Evolutionary conservation across 331 rosid species (phyloP), one percentile per base, ranked within the genome.

Genomic region (Pyrus hybrid): DNA sequence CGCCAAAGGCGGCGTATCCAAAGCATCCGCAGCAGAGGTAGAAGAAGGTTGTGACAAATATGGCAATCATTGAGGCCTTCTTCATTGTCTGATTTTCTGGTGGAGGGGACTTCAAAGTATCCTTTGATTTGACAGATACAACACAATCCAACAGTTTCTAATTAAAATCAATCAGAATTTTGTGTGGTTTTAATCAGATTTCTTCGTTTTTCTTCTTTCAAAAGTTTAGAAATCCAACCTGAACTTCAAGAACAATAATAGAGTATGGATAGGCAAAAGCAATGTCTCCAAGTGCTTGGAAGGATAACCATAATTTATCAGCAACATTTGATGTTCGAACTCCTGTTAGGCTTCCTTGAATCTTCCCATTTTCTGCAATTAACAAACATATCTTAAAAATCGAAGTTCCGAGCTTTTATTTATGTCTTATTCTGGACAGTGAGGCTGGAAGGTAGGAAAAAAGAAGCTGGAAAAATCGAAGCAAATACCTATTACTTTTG

Each of bases 251-350:
- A 68, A 93, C 86, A 74, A 93, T 79, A 25, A 85, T 65, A 0
- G 97, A 37, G 88, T 83, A 93, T 23, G 98, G 98, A 84, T 89
- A 93, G 72, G 98, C 91, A 77, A 85, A 93, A 71, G 93, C 96
- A 80, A 93, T 83, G 75, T 91, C 98, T 63, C 91, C 96, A 32
- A 91, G 80, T 70, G 92, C 97, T 83, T 91, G 91, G 77, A 89
- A 91, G 26, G 70, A 45, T 71, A 91, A 72, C 91, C 91, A 93
- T 51, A 89, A 18, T 66, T 93, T 93, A 60, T 87, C 75, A 16
- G 81, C 83, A 25, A 70, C 26, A 73, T 60, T 91, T 54, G 88
- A 30, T 64, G 96, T 67, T 5, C 89, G 81, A 60, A 89, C 86
- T 75, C 98, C 98, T 22, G 85, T 13, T 33, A 88, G 11, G 80